Evolutionary conservation across 2,329 filamentous ascomycete genomes (phyloP), one percentile per base, ranked within the genome.

Genomic region (Sporothrix dimorphospora): DNA sequence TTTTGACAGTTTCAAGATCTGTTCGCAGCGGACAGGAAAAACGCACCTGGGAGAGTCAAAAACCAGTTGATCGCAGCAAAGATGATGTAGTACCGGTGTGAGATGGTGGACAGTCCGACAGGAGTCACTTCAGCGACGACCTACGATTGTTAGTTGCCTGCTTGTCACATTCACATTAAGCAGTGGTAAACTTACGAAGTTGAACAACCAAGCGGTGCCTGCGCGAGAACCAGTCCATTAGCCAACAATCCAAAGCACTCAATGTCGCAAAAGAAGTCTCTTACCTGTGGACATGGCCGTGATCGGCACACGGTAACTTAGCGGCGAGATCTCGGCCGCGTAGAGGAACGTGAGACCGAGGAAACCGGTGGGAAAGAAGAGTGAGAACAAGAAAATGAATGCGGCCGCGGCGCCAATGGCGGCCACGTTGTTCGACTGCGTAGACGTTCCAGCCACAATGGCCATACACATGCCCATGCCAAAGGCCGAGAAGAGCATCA

Each of bases 1-100:
- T 45, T 45, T 45, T 45, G 42, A 11, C 11, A 45, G 42, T 45
- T 45, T 45, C 42, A 45, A 45, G 42, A 45, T 45, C 7, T 27
- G 7, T 27, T 55, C 12, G n/a, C 7, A 12, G 51, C 12, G 12
- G 51, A 55, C 51, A 27, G 51, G 27, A 3, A 27, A 55, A 6
- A 65, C 59, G 11, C n/a, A 45, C 59, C 59, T 27, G 63, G 63
- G 40, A 66, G 27, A 12, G 63, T 66, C 42, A 66, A 49, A 24
- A 66, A 66, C 63, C 63, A 66, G 63, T 66, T 66, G 12, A 66
- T 66, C 4, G 63, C 63, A 47, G 63, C 63, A 30, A 66, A 66
- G 24, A 66, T 30, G 11, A 66, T 66, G 24, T 66, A 66, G 42
- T 66, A 66, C 42, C 63, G 63, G 34, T 66, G 63, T 2, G 63